phyloP scores from a whole-genome alignment of 2,329 filamentous ascomycete genomes.

The Colletotrichum gigasporum region DNA sequence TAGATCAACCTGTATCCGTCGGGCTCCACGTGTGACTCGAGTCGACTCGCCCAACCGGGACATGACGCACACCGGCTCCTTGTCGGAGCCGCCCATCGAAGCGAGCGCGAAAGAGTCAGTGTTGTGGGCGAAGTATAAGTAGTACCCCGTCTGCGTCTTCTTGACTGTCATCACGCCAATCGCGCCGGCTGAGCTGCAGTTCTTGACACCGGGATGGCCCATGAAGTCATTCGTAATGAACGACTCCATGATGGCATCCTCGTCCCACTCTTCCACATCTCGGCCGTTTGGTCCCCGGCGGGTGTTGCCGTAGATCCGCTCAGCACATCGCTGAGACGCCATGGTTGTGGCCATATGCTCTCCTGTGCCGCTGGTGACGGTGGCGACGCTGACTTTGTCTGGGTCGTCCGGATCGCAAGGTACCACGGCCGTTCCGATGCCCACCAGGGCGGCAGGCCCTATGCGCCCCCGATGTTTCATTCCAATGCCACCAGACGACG shows the following conservation, averaged over 20 bases:
- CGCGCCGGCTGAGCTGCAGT: conserved; percentile 83
- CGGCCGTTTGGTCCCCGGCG: conserved; percentile 68
- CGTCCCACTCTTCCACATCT: conserved; percentile 76
- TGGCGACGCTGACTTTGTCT: conserved; percentile 76
- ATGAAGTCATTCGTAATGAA: conserved; percentile 94
- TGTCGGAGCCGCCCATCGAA: conserved; percentile 85
- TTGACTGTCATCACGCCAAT: conserved; percentile 94
- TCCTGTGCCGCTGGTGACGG: conserved; percentile 92
- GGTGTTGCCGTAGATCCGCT: conserved; percentile 80
- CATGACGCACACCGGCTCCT: conserved; percentile 84
- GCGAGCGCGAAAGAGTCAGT: conserved; percentile 89
- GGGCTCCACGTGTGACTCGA: conserved; percentile 64
- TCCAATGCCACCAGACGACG: conserved; percentile 96
- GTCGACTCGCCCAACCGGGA: conserved; percentile 72
- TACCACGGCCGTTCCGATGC: conserved; percentile 90
- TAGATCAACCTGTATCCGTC: conserved; percentile 51
- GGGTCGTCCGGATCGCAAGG: conserved; percentile 77
- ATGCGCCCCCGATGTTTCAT: conserved; percentile 96
- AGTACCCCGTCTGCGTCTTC: conserved; percentile 78
- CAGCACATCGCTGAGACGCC: conserved; percentile 87
- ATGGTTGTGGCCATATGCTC: conserved; percentile 98
- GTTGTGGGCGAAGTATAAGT: conserved; percentile 95
- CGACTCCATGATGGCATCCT: conserved; percentile 76
- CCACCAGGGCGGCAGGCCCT: conserved; percentile 91
- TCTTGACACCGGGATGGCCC: conserved; percentile 84